Evolutionary conservation across 305 asterid genomes (phyloP), one percentile per base, ranked within the genome.

Genomic region (Fraxinus albicans): DNA sequence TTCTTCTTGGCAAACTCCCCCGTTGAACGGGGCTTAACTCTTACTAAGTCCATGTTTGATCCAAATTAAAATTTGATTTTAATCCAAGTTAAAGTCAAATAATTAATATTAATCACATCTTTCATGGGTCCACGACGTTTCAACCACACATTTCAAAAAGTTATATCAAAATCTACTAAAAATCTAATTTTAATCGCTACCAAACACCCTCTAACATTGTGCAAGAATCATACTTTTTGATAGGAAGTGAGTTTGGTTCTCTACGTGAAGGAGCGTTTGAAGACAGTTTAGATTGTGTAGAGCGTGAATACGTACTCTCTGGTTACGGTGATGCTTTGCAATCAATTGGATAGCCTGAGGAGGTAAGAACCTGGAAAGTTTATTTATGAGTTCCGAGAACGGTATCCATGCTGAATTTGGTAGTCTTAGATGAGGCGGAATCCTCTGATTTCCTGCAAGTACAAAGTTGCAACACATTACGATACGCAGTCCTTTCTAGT

Each of bases 351-450:
- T 38, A n/a, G 91, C 89, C 55, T 86, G 89, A 35, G 83, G 80
- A 25, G 94, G 89, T 50, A 95, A 88, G 84, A 83, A 83, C 81
- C 87, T 88, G 60, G 93, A 86, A 9, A 95, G 91, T 17, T 77
- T 87, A 23, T 87, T 70, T 13, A 94, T 89, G 13, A 95, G 87
- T 21, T 83, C 65, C 2, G 91, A 67, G 82, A 93, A 89, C 2
- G 98, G 92, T 91, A 95, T 85, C 97, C 95, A 92, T 31, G 91
- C 93, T 0, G 98, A 95, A 23, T 42, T 91, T 1, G 98, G 98
- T 60, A n/a, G 40, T 72, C 82, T 81, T 0, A 8, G 1, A 76
- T 86, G 80, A 42, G 53, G 84, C 53, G 53, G 31, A 47, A 50
- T 84, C 76, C 80, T 85, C 75, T 34, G 88, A 81, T 55, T 35